Evolutionary conservation across 805 yeast species (phyloP).

Genomic region (Barnettozyma botsteinii): DNA sequence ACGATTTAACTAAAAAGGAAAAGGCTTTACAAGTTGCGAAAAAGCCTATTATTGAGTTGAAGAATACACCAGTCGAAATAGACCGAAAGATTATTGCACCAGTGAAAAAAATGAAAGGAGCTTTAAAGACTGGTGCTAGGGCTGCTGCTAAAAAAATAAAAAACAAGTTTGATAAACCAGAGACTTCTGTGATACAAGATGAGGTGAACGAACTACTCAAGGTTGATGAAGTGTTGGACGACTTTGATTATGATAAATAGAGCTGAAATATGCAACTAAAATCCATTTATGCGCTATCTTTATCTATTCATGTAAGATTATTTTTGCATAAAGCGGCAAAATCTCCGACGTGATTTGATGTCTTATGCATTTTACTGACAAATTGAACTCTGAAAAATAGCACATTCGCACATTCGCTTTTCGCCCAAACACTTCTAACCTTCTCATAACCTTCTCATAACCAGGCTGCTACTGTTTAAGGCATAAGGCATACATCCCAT

Average conservation of each 20-base stretch:
- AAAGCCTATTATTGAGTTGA: constrained; percentile 1
- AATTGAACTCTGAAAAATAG: no score
- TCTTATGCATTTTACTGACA: neutral
- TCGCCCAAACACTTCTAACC: constrained; percentile 1
- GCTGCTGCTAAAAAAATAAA: neutral
- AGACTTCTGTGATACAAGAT: neutral
- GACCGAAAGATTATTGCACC: constrained; percentile 5
- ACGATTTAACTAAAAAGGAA: constrained; percentile 7
- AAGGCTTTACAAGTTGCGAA: neutral
- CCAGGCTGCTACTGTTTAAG: no score
- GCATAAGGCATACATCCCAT: no score
- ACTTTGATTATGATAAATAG: no score
- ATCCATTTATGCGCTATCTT: neutral
- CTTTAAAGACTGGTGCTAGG: neutral
- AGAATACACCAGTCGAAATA: constrained; percentile 5
- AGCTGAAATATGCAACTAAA: no score
- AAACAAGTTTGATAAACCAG: neutral
- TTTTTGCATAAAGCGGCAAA: neutral
- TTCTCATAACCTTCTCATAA: constrained; percentile 4
- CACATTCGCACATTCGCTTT: no score
- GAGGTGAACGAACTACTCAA: neutral
- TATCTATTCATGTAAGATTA: no score
- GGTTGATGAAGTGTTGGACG: neutral
- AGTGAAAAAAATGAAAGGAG: constrained; percentile 4
- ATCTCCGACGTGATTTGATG: neutral